Conservation (phyloP, 2,329 filamentous ascomycete species). For the Fusarium aywerte region DNA sequence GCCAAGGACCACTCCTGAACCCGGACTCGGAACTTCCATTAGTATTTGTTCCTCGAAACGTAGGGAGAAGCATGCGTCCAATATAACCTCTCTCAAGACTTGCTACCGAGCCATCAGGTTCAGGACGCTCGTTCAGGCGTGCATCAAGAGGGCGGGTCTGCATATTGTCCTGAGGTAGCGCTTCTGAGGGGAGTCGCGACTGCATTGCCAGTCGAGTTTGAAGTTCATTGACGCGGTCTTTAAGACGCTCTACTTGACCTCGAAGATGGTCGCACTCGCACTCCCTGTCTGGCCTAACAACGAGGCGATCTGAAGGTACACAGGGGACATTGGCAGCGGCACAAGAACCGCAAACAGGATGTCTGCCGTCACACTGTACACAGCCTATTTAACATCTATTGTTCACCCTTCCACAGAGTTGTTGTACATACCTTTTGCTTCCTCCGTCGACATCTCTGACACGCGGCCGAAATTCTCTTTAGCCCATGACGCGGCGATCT, state of each 20-base stretch:
- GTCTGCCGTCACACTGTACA: slow-evolving; percentile 37
- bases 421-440: slow-evolving; percentile 38
- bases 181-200: neutral
- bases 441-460: slow-evolving; percentile 38
- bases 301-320: slow-evolving; percentile 39
- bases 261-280: slow-evolving; percentile 38
- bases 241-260: slow-evolving; percentile 29
- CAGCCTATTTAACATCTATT: neutral
- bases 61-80: slow-evolving; percentile 39
- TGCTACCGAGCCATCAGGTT: slow-evolving; percentile 17
- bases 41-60: slow-evolving; percentile 16
- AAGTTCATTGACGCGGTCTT: slow-evolving; percentile 28
- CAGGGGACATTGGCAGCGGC: slow-evolving; percentile 27
- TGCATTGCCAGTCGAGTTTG: slow-evolving; percentile 25
- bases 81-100: slow-evolving; percentile 31
- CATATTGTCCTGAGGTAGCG: neutral
- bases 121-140: neutral
- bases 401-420: neutral
- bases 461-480: slow-evolving; percentile 38
- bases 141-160: neutral
- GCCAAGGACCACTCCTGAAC: slow-evolving; percentile 39
- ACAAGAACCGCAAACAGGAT: slow-evolving; percentile 38
- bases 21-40: slow-evolving; percentile 26
- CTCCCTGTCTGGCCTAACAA: slow-evolving; percentile 32
- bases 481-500: slow-evolving; percentile 31